Base-by-base conservation (phyloP, 2,329 filamentous ascomycete genomes). In the Colletotrichum destructivum region DNA sequence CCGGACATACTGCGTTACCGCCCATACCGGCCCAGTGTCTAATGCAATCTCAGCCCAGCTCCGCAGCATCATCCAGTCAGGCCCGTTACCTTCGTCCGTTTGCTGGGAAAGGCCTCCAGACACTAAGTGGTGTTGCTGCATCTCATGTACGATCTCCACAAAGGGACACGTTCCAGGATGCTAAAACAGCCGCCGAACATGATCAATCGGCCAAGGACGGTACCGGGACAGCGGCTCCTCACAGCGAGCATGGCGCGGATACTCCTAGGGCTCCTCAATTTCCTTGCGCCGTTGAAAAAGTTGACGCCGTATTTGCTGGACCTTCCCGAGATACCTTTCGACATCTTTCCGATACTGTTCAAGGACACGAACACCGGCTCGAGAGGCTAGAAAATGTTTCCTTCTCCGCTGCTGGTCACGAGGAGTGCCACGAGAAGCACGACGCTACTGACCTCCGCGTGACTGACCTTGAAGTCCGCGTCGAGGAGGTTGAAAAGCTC, bases 331-430 rank as follows among this genome's bases (percentile, higher is more conserved):
- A 82, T 42, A 80, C 81, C 2, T 81, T 88, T 63, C 82, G 83
- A 69, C 83, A 85, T 56, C 74, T 90, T 9, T 82, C 85, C 4
- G 84, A 88, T 54, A 84, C 85, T n/a, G 85, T 92, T 71, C 83
- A 88, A 69, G 86, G 87, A 21, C 88, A 94, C 71, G 89, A 90
- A 47, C 85, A 88, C 63, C 90, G 93, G 2, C 80, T 96, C 15
- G 91, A 93, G 60, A 84, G 85, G 66, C 84, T 95, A 7, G 93
- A 96, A 80, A 93, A 88, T 62, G 84, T 88, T 1, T 94, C 92
- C 0, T 93, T 94, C 76, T 89, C 90, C 31, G 86, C 89, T 54
- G 85, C 87, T 21, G 87, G 88, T n/a, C 88, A 92, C 59, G 92
- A 94, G 26, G 91, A 93, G 47, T 89, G 93, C 60, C 84, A 90